Percentiles rank a stretch among this genome's conserved stretches.
Evolutionary conservation across 2,329 filamentous ascomycete genomes (phyloP).

Genomic region (Dactylonectria estremocensis): DNA sequence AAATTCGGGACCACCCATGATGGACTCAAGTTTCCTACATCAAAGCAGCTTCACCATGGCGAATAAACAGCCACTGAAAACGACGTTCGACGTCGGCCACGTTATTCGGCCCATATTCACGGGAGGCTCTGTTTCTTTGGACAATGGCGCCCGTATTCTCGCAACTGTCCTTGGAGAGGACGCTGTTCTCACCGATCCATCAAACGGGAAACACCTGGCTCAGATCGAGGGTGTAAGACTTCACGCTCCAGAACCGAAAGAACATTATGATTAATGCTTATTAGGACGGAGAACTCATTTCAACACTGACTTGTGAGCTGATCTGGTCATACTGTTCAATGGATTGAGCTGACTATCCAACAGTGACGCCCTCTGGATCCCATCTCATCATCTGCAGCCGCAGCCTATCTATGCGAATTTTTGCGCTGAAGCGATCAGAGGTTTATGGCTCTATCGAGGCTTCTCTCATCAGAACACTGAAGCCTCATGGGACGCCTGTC

Average conservation of each 20-base stretch:
- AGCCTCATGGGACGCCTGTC: constrained; percentile 92
- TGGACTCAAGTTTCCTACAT: constrained; percentile 34
- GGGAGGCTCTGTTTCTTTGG: constrained; percentile 88
- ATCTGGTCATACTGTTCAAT: constrained; percentile 31
- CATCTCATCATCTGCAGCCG: constrained; percentile 94
- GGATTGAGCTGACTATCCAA: constrained; percentile 34
- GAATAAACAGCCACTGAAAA: constrained; percentile 78
- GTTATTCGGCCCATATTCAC: constrained; percentile 95
- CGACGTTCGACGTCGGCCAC: constrained; percentile 87
- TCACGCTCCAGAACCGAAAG: background rate
- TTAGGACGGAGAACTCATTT: constrained; percentile 85
- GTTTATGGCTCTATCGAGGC: constrained; percentile 73
- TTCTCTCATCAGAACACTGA: constrained; percentile 83
- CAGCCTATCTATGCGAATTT: constrained; percentile 96
- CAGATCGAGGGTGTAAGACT: constrained; percentile 85
- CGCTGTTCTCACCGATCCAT: constrained; percentile 87
- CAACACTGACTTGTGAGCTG: constrained; percentile 75
- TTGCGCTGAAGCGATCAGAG: constrained; percentile 75
- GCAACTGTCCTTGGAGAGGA: constrained; percentile 94
- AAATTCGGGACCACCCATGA: constrained; percentile 44
- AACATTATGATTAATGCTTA: constrained; percentile 37
- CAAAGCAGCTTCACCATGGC: constrained; percentile 61
- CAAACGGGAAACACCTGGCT: constrained; percentile 85
- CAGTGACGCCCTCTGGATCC: constrained; percentile 89
- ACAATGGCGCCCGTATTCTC: constrained; percentile 84